Evolutionary conservation across 345 rosid species (phyloP).

Genomic region (Turritis glabra): DNA sequence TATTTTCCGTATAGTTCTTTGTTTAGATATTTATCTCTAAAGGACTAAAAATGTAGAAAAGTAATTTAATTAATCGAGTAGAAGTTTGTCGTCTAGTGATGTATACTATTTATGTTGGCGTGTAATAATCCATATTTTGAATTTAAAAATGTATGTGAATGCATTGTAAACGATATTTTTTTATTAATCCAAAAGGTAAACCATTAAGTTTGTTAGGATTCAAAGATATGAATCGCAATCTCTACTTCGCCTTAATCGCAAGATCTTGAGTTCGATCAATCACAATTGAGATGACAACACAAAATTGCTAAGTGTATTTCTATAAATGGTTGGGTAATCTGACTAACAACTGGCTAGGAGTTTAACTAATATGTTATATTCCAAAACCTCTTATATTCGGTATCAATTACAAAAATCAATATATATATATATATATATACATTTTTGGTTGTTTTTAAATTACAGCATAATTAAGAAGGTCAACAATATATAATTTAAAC

Average conservation of each 20-base stretch:
- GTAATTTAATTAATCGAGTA: neutral
- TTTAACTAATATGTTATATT: neutral
- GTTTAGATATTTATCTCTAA: neutral
- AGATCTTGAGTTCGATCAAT: neutral
- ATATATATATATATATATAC: too few species aligned
- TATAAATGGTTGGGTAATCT: too few species aligned
- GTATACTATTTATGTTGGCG: neutral
- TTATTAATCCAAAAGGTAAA: neutral
- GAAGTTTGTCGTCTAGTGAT: neutral
- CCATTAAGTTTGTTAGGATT: neutral
- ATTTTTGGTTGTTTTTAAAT: neutral
- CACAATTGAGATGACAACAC: neutral
- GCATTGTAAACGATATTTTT: neutral
- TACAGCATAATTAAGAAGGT: neutral
- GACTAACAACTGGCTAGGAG: neutral
- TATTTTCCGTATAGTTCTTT: neutral
- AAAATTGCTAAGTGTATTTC: too few species aligned
- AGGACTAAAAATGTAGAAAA: neutral
- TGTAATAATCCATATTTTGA: neutral
- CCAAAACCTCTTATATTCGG: neutral
- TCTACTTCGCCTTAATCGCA: neutral
- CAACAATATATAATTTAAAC: neutral
- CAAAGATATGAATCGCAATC: neutral
- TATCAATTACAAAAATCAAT: neutral
- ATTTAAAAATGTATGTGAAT: neutral